A percentile compares a stretch with the other conserved stretches of the same genome.
Evolutionary conservation across 345 rosid genomes (phyloP).

Genomic region (Melaleuca quinquenervia): DNA sequence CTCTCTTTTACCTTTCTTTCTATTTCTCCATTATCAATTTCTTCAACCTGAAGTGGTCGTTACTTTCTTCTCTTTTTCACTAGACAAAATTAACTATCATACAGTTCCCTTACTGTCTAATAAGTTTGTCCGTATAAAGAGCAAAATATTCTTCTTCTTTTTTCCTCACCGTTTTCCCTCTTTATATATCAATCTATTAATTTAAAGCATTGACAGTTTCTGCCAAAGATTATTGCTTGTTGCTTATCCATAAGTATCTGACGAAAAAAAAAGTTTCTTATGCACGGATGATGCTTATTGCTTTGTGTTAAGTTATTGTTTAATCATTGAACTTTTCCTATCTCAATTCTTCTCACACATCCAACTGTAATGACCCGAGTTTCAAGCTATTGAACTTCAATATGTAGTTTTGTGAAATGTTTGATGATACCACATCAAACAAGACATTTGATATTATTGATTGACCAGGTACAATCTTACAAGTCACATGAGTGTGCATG

Average conservation of each 20-base stretch:
- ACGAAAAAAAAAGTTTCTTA: not conserved
- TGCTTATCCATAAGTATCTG: not conserved
- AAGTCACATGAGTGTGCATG: too few relatives aligned
- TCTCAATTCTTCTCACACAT: not conserved
- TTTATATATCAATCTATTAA: not conserved
- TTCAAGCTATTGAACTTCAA: not conserved
- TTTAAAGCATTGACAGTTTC: not conserved
- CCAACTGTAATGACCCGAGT: not conserved
- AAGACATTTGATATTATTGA: not conserved
- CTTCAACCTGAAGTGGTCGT: not conserved
- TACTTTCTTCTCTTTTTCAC: not conserved
- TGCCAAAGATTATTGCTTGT: not conserved
- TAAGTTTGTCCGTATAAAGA: not conserved
- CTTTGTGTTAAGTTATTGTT: not conserved
- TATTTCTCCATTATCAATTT: not conserved
- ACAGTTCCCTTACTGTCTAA: too few relatives aligned
- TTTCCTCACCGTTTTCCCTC: not conserved
- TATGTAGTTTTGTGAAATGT: not conserved
- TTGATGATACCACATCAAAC: not conserved
- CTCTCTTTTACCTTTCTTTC: not conserved
- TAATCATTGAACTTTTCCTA: accelerated
- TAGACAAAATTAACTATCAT: too few relatives aligned
- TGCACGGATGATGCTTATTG: not conserved
- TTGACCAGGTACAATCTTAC: too few relatives aligned
- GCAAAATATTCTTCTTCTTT: not conserved